Evolutionary conservation across 768 basidiomycete species (phyloP).

Genomic region (Kwoniella dejecticola): DNA sequence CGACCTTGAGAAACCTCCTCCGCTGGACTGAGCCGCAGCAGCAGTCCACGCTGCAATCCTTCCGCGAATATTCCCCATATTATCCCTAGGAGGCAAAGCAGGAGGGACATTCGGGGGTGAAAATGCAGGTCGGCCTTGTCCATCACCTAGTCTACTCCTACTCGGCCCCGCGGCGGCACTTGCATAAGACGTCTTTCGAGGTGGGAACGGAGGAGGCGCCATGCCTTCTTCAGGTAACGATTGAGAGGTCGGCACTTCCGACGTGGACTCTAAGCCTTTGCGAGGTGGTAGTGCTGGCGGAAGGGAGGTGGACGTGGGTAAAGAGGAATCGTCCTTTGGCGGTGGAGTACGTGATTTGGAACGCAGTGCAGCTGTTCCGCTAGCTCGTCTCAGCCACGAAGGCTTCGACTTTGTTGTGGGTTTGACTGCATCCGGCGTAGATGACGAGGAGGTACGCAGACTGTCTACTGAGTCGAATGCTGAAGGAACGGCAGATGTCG

Average conservation of each 20-base stretch:
- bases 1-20: slow-evolving; percentile 27
- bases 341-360: slow-evolving; percentile 39
- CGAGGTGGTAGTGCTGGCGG: slow-evolving; percentile 43
- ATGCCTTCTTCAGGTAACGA: slow-evolving; percentile 18
- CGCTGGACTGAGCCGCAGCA: slow-evolving; percentile 19
- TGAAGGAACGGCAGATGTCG: slow-evolving; percentile 9
- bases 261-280: slow-evolving; percentile 13
- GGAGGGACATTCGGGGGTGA: slow-evolving; percentile 30
- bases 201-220: slow-evolving; percentile 26
- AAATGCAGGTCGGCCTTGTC: slow-evolving; percentile 40
- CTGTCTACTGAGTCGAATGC: slow-evolving; percentile 13
- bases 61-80: slow-evolving; percentile 36
- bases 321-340: slow-evolving; percentile 22
- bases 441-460: slow-evolving; percentile 1
- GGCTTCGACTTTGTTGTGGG: slow-evolving; percentile 42
- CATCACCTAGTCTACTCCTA: slow-evolving; percentile 36
- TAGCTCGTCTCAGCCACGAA: slow-evolving; percentile 44
- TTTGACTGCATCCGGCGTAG: slow-evolving; percentile 18
- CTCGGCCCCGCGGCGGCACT: slow-evolving; percentile 27
- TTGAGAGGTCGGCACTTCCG: slow-evolving; percentile 6
- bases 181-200: slow-evolving; percentile 33
- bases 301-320: slow-evolving; percentile 30
- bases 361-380: slow-evolving; percentile 31
- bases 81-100: slow-evolving; percentile 36
- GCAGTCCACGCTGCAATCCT: slow-evolving; percentile 45